Evolutionary conservation across 2,329 filamentous ascomycete species (phyloP), one percentile per base, ranked within the genome.

Genomic region (Sclerotinia subarctica): DNA sequence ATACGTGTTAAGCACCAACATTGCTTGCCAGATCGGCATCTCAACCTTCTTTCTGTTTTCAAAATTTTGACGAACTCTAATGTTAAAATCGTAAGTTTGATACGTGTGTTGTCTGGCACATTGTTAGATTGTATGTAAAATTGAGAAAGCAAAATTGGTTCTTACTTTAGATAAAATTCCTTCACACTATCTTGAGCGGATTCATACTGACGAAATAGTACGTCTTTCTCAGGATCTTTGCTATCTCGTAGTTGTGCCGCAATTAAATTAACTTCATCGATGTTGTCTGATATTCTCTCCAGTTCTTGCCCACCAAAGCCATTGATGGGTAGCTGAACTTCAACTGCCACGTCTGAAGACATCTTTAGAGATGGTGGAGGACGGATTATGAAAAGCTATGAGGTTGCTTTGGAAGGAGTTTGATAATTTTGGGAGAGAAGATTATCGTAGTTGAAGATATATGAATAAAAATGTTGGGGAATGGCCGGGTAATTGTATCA

Each of bases 11-110:
- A 96, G 89, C 80, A 93, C 94, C 85, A 96, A 92, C 81, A 96
- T 95, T 26, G 93, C 93, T 78, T 96, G 84, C 93, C 93, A 96
- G 78, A 96, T 85, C 70, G 89, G 90, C 91, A 96, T 92, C 78
- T 90, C 85, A 52, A 75, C 76, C 24, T 90, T 87, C 1, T 85
- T 85, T 70, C 88, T 86, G 72, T 83, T 84, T 78, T 88, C 82
- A 81, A 93, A 92, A 66, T 85, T 81, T 73, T 90, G 88, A 67
- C 93, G 91, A 19, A 91, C 92, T 71, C 88, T 87, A 54, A 96
- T 84, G 82, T 96, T 96, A 85, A 94, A 96, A 13, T 91, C 88
- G 0, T 92, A 87, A 59, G 90, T 93, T 79, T 93, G 90, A 82
- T 88, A 88, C 76, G 82, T 82, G 78, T 89, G 87, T 76, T 89